These are phyloP conservation scores for Lagenaria siceraria DNA, from an alignment of 306 rosid genomes.

Conservation along the genomic window DNA sequence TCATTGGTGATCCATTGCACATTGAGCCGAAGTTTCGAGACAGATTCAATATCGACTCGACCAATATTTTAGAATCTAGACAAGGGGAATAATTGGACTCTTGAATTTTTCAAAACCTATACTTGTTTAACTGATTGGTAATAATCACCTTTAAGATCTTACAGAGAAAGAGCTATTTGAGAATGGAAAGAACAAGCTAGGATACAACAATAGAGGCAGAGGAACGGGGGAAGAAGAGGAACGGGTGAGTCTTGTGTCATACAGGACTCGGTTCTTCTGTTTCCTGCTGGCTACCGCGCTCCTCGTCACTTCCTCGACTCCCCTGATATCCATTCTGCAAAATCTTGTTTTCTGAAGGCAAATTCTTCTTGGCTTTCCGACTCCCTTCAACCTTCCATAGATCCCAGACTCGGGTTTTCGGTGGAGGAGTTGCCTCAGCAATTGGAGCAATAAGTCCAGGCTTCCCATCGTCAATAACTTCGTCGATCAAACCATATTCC, in stretches of 20 bases:
- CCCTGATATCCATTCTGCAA: constrained; percentile 24
- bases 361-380: constrained; percentile 37
- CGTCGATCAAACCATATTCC: constrained; percentile 82
- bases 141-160: not conserved
- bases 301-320: constrained; percentile 25
- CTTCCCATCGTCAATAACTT: constrained; percentile 80
- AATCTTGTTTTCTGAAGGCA: constrained; percentile 58
- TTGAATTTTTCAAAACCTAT: not conserved
- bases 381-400: constrained; percentile 48
- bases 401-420: constrained; percentile 45
- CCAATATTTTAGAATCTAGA: not conserved
- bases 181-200: not conserved
- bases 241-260: constrained; percentile 14
- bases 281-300: constrained; percentile 24
- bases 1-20: not conserved
- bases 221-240: not conserved
- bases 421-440: constrained; percentile 64
- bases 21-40: not conserved
- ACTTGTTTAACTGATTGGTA: not conserved
- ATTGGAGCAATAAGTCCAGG: constrained; percentile 85
- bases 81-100: not conserved
- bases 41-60: not conserved
- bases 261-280: constrained; percentile 42
- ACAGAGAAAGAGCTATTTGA: not conserved
- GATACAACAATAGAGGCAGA: not conserved